Base-by-base conservation (phyloP, 2,329 filamentous ascomycete species). In the Juglanconis juglandina region DNA sequence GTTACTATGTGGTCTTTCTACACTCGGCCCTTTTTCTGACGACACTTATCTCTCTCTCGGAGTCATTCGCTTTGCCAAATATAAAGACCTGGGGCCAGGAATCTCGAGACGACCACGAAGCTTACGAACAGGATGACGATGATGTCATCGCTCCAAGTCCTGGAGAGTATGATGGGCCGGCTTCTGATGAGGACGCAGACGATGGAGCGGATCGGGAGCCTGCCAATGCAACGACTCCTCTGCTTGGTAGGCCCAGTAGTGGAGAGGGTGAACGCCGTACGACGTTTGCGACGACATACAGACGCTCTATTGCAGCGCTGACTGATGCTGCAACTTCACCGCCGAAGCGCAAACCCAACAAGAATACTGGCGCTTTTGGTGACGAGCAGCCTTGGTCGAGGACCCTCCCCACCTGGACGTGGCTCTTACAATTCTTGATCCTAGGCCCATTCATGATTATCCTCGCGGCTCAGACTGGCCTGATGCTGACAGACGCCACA, bases 341-440 rank as follows among this genome's bases (percentile, higher is more conserved):
- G 9, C 32, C 46, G 55, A 63, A 67, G 37, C 54, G 61, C 42
- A 65, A 33, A 2, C n/a, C 62, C 35, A 64, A 63, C 64, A 66
- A 64, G 14, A 67, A 59, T 60, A 61, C 71, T 2, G 67, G 76
- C 58, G 75, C 80, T 0, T 92, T 88, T 69, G 83, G 84, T 11
- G 77, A 85, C 56, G 95, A 98, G 71, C 95, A 98, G 73, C 77
- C 82, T 13, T 99, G 95, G 95, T 96, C 92, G 55, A 83, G 83
- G 4, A 82, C 82, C 42, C 77, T 98, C 57, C 91, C 92, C 1
- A 85, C 82, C 49, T 97, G 90, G 89, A 87, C 90, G 17, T 99
- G 95, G 95, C 74, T 95, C 47, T 67, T 96, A 17, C 93, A 99
- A 69, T 88, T 97, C 65, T 77, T 98, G 3, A 71, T 97, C 14